Percentiles rank a stretch among this genome's conserved stretches.
These are phyloP conservation scores for Pseudevernia furfuracea DNA, from an alignment of 495 filamentous ascomycete species.

Conservation along the genomic window DNA sequence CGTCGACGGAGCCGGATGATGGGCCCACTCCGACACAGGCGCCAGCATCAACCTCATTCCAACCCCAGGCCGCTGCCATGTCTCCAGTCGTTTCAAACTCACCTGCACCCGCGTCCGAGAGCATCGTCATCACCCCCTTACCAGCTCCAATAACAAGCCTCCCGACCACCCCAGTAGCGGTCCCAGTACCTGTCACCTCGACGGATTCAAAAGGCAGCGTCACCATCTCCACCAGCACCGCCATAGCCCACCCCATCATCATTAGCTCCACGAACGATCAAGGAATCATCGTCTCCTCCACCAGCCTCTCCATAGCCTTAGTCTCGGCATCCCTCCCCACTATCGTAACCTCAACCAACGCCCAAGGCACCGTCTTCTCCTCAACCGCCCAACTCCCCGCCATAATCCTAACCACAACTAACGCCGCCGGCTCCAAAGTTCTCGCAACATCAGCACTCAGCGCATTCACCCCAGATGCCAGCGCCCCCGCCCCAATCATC, in stretches of 20 bases:
- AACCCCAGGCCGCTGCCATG: no score
- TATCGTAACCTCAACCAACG: slow-evolving; percentile 1
- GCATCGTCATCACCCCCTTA: background rate
- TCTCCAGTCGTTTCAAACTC: no score
- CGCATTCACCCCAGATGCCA: background rate
- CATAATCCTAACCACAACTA: slow-evolving; percentile 10
- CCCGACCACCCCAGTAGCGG: background rate
- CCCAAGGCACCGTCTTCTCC: slow-evolving; percentile 11
- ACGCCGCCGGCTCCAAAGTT: slow-evolving; percentile 15
- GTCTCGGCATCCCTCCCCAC: background rate
- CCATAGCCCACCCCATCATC: slow-evolving; percentile 6
- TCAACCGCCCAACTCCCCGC: slow-evolving; percentile 8
- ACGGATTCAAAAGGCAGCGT: slow-evolving; percentile 11
- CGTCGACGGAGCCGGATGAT: slow-evolving; percentile 10
- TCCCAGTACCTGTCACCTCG: slow-evolving; percentile 2
- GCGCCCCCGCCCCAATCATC: slow-evolving; percentile 9
- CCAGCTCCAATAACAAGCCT: background rate
- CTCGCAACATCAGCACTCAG: background rate
- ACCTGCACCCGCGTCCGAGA: background rate
- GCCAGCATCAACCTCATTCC: background rate
- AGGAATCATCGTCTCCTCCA: slow-evolving; percentile 1
- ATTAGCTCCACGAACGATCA: slow-evolving; percentile 2
- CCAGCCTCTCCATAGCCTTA: slow-evolving; percentile 3
- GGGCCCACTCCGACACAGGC: background rate
- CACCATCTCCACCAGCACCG: background rate